Evolutionary conservation across 257 asterid genomes (phyloP), one percentile per base, ranked within the genome.

Genomic region (Galeopsis tetrahit): DNA sequence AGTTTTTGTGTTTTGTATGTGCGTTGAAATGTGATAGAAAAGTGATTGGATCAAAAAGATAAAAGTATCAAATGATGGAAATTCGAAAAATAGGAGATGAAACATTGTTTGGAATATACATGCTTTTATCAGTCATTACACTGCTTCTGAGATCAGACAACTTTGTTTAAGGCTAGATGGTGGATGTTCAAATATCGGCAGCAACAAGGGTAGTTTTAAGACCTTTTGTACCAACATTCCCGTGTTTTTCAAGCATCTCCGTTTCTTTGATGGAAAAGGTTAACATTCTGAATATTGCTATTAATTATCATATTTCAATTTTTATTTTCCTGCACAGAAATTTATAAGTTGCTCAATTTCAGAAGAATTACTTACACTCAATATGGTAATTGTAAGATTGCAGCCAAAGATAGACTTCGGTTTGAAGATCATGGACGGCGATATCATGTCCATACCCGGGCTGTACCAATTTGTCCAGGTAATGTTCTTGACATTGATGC

Each of bases 351-450:
- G 38, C 39, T 51, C 14, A 1, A 49, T n/a, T 59, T 67, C 28
- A 36, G 14, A 49, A 61, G 53, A 55, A 48, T 9, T 40, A 52
- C 13, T 34, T 7, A 36, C 4, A 70, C 66, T 71, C 42, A 63
- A 52, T 56, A 4, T 72, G 38, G 43, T 68, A 36, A 15, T 77
- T 72, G 76, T 70, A 73, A 78, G 82, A 61, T 43, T 86, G 86
- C 87, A 93, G 97, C 97, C 98, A 68, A 82, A 81, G 75, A 83
- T 93, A 68, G 98, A 93, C 66, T 93, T 93, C 38, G 97, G 97
- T 63, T 75, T 93, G 67, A 87, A 69, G 78, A 68, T 93, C 56
- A 31, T 87, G 74, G 89, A 94, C 71, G 96, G 84, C 10, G 94
- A 90, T 80, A 58, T 89, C 38, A 90, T 93, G 98, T 86, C 96